Conservation (phyloP, 192 early-diverging fungal species). For the Coemansia sp. region DNA sequence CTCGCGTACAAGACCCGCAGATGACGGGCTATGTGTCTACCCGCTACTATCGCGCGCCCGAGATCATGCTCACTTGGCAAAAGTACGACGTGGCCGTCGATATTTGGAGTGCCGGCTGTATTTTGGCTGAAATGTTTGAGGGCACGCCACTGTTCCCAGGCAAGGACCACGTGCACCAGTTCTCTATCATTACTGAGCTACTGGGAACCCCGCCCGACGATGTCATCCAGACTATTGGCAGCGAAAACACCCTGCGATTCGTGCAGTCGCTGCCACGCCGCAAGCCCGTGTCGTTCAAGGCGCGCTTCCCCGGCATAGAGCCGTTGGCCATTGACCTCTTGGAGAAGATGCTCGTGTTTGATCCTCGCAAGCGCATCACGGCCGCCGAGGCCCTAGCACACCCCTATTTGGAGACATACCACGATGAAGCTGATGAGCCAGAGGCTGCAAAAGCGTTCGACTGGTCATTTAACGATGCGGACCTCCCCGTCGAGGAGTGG, state of each 20-base stretch:
- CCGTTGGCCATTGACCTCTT: slow-evolving; percentile 82
- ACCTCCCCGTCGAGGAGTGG: slow-evolving; percentile 84
- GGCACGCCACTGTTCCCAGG: slow-evolving; percentile 94
- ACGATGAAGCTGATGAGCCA: slow-evolving; percentile 90
- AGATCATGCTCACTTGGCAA: slow-evolving; percentile 98
- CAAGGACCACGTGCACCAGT: slow-evolving; percentile 93
- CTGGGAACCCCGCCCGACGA: slow-evolving; percentile 91
- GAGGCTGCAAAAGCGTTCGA: slow-evolving; percentile 78
- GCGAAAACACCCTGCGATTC: slow-evolving; percentile 91
- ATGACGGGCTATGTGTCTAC: slow-evolving; percentile 99
- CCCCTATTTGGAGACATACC: slow-evolving; percentile 86
- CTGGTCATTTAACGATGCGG: slow-evolving; percentile 94
- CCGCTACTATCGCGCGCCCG: slow-evolving; percentile 95
- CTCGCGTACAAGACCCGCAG: slow-evolving; percentile 89
- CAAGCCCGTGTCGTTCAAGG: slow-evolving; percentile 75
- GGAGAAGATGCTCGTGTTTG: slow-evolving; percentile 90
- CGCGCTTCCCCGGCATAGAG: slow-evolving; percentile 74
- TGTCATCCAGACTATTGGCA: slow-evolving; percentile 88
- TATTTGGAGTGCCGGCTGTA: slow-evolving; percentile 94
- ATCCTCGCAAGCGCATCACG: slow-evolving; percentile 86
- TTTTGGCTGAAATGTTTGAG: slow-evolving; percentile 96
- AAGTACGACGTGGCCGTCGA: slow-evolving; percentile 96
- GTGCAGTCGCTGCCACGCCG: slow-evolving; percentile 84
- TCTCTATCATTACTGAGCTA: slow-evolving; percentile 90
- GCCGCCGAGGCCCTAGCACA: slow-evolving; percentile 85